These are phyloP conservation scores for Coix lacrymajobi DNA, from an alignment of 176 grass and related monocot species.

Conservation along the genomic window DNA sequence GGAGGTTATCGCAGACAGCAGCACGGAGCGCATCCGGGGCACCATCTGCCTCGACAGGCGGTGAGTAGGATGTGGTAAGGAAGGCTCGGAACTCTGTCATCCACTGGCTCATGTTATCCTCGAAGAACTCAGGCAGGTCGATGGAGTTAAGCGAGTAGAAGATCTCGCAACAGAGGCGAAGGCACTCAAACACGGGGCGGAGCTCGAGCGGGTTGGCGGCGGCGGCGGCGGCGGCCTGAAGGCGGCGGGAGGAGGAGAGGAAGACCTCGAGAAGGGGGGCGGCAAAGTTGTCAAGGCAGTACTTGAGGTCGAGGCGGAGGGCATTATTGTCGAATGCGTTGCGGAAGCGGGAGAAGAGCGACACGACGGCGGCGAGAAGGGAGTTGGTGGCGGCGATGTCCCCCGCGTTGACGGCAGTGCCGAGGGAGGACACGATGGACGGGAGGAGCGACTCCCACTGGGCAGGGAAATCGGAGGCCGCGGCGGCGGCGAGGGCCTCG, in stretches of 20 bases:
- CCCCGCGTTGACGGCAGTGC: conserved; percentile 32
- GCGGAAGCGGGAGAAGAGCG: conserved; percentile 85
- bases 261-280: conserved; percentile 81
- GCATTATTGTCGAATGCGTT: conserved; percentile 75
- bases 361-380: conserved; percentile 58
- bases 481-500: conserved; percentile 60
- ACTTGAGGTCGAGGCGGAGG: conserved; percentile 89
- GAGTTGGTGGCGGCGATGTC: conserved; percentile 66
- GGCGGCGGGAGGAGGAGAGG: conserved; percentile 59
- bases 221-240: conserved; percentile 39
- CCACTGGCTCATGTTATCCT: conserved; percentile 97
- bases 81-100: conserved; percentile 84
- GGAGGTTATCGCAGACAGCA: conserved; percentile 82
- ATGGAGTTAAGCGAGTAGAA: conserved; percentile 95
- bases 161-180: conserved; percentile 83
- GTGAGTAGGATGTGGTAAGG: conserved; percentile 67
- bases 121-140: conserved; percentile 94
- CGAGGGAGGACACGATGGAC: conserved; percentile 63
- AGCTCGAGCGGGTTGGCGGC: conserved; percentile 39
- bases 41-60: conserved; percentile 61
- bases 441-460: conserved; percentile 81
- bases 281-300: conserved; percentile 81
- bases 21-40: conserved; percentile 61
- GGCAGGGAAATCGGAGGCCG: conserved; percentile 68
- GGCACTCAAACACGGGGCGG: conserved; percentile 69